Conservation (phyloP, 805 yeast genomes). For the Barnettozyma sp. region DNA sequence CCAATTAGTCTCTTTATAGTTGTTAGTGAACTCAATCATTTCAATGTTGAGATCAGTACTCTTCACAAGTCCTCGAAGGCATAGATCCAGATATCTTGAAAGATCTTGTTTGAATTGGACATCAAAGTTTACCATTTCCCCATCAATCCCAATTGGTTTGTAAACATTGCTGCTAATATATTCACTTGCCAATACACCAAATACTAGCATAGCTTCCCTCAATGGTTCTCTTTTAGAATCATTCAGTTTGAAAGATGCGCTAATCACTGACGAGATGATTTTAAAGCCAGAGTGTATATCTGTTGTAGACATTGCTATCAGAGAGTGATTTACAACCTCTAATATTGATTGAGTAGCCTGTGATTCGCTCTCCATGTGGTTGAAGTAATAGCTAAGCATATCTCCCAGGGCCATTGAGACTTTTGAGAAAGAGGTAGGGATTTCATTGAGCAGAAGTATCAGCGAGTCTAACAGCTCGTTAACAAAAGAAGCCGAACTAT, state of each 20-base stretch:
- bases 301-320: conserved; percentile 36
- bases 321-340: conserved; percentile 38
- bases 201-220: conserved; percentile 37
- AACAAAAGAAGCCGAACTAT: conserved; percentile 23
- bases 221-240: conserved; percentile 37
- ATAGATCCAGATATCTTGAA: conserved; percentile 13
- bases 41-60: conserved; percentile 3
- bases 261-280: conserved; percentile 35
- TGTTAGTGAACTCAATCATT: conserved; percentile 14
- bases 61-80: conserved; percentile 4
- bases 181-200: conserved; percentile 39
- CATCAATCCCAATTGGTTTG: conserved; percentile 18
- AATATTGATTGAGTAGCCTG: conserved; percentile 30
- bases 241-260: conserved; percentile 29
- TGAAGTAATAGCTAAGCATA: conserved; percentile 20
- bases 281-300: conserved; percentile 33
- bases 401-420: conserved; percentile 17
- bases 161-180: conserved; percentile 28
- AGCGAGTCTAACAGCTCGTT: conserved; percentile 25
- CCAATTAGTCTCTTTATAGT: conserved; percentile 10
- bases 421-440: conserved; percentile 20
- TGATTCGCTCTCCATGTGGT: conserved; percentile 22
- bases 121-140: conserved; percentile 2
- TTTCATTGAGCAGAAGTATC: conserved; percentile 20
- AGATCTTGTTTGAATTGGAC: conserved; percentile 11